phyloP scores from a whole-genome alignment of 2,329 filamentous ascomycete species.

The Clonostachys rhizophaga region DNA sequence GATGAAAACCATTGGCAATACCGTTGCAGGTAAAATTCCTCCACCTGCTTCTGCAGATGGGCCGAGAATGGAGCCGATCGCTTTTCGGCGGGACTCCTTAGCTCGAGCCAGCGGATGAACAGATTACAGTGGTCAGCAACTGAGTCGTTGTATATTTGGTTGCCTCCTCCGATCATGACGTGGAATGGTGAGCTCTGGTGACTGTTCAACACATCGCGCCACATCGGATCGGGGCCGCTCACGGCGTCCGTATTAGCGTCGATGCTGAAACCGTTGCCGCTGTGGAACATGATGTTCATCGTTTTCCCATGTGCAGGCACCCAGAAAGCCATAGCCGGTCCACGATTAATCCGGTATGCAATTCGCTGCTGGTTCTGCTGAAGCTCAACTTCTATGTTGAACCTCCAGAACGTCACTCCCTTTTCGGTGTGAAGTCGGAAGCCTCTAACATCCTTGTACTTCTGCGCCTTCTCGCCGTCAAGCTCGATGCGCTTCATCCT shows the following conservation, averaged over 20 bases:
- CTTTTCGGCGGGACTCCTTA: constrained; percentile 76
- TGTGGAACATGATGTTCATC: constrained; percentile 99
- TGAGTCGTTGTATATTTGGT: constrained; percentile 93
- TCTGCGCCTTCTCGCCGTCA: constrained; percentile 77
- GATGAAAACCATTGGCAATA: constrained; percentile 97
- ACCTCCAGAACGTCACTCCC: constrained; percentile 94
- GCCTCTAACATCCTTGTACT: constrained; percentile 79
- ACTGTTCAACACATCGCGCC: constrained; percentile 90
- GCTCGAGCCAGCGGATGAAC: constrained; percentile 81
- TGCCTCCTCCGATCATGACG: constrained; percentile 95
- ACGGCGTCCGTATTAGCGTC: constrained; percentile 74
- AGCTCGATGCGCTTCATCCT: constrained; percentile 46
- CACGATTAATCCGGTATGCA: constrained; percentile 91
- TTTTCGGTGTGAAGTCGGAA: constrained; percentile 79
- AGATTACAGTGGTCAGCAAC: constrained; percentile 69
- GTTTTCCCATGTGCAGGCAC: constrained; percentile 77
- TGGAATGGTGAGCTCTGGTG: constrained; percentile 93
- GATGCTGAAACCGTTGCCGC: constrained; percentile 91
- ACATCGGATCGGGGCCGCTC: constrained; percentile 91
- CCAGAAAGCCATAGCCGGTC: constrained; percentile 89
- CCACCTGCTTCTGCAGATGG: constrained; percentile 84
- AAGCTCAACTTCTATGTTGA: constrained; percentile 91
- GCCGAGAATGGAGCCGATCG: constrained; percentile 71
- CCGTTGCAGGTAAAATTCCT: constrained; percentile 80
- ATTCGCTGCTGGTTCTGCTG: constrained; percentile 74